Base-by-base conservation (phyloP, 768 basidiomycete species). In the Mycena galericulata region DNA sequence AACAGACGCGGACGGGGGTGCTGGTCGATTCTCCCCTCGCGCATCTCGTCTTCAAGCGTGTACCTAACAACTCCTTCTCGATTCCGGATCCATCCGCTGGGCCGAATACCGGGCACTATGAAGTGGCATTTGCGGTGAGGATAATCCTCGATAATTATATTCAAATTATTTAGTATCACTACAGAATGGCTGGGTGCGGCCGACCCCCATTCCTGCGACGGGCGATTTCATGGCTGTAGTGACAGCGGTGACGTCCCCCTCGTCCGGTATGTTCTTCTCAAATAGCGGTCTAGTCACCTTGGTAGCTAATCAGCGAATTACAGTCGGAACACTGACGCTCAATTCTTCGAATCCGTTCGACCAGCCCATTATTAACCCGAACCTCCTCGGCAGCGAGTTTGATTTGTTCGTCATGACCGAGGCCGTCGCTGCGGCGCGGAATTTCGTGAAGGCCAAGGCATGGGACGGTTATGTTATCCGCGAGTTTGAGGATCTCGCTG, bases 281-380 rank as follows among this genome's bases (percentile, higher is more conserved):
- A n/a, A n/a, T n/a, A n/a, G n/a, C n/a, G n/a, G n/a, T n/a, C n/a
- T n/a, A n/a, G n/a, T n/a, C n/a, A n/a, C n/a, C n/a, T n/a, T 51
- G 27, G 4, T 4, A 7, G 24, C 50, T 50, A 4, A 57, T 53
- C n/a, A n/a, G n/a, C n/a, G 2, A 6, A 32, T 17, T 1, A 26
- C 30, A 79, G 78, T 66, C 34, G 78, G 78, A 6, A 67, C 61
- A 17, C 43, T 79, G 4, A 74, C 72, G 18, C 69, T 86, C 65
- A 82, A 77, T 45, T 81, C 84, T 6, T 79, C 77, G 9, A 74
- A 80, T 69, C 78, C 84, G 18, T 86, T 86, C 75, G 79, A 77
- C 34, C 49, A 74, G 45, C 86, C 87, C 0, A 61, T 75, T 17
- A 85, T 88, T 71, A 80, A 88, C n/a, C n/a, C n/a, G n/a, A n/a